Percentiles rank a stretch among this genome's conserved stretches.
phyloP scores from a whole-genome alignment of 768 basidiomycete genomes.

The Kwoniella dejecticola region DNA sequence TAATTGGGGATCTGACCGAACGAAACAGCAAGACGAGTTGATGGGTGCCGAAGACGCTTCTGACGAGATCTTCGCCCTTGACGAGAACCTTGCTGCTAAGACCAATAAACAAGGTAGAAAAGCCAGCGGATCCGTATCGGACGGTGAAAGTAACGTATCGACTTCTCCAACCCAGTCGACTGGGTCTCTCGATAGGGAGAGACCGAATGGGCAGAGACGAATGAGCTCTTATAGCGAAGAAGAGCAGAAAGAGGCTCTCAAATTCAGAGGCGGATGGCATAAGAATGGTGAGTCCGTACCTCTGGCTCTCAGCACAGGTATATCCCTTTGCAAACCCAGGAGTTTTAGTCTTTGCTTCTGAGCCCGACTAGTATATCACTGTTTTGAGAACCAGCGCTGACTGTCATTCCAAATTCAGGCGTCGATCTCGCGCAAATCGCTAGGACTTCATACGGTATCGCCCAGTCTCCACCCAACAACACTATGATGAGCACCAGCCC shows the following conservation, averaged over 20 bases:
- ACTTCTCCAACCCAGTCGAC: constrained; percentile 24
- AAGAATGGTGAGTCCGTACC: constrained; percentile 59
- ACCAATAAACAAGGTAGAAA: no score
- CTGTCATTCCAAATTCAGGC: constrained; percentile 5
- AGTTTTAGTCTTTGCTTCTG: no score
- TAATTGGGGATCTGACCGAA: constrained; percentile 77
- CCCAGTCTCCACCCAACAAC: constrained; percentile 60
- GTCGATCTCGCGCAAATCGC: constrained; percentile 78
- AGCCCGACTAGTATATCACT: no score
- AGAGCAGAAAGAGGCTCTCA: constrained; percentile 67
- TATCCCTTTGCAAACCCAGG: no score
- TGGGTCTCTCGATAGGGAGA: constrained; percentile 27
- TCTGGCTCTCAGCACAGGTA: no score
- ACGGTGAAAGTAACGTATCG: constrained; percentile 9
- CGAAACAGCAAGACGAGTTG: constrained; percentile 68
- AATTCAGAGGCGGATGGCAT: constrained; percentile 70
- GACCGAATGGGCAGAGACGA: constrained; percentile 31
- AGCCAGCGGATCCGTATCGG: constrained; percentile 5
- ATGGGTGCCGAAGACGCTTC: constrained; percentile 17
- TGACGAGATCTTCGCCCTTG: constrained; percentile 2
- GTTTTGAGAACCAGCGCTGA: no score
- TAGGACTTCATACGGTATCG: constrained; percentile 70
- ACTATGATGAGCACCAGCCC: constrained; percentile 50
- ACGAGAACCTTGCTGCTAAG: no score
- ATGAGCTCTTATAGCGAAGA: constrained; percentile 63